Evolutionary conservation across 176 grass and related monocot genomes (phyloP).

Genomic region (Triticum turgidum): DNA sequence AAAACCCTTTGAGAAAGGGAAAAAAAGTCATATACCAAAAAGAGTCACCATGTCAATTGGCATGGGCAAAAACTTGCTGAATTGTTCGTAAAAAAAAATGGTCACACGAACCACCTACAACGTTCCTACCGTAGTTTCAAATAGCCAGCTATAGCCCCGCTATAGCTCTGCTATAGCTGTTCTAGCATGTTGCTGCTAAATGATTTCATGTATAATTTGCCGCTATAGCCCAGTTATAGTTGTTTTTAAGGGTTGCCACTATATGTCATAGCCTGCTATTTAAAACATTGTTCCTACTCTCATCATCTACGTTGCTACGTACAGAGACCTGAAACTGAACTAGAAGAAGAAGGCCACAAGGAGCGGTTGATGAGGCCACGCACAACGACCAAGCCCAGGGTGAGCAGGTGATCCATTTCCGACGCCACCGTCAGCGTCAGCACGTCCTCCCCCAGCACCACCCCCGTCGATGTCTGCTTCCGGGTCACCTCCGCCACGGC

Average conservation of each 20-base stretch:
- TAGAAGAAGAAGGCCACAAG: neutral
- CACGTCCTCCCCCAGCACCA: constrained; percentile 58
- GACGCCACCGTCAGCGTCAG: constrained; percentile 53
- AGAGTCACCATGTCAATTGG: neutral
- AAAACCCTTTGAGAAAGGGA: neutral
- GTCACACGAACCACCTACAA: neutral
- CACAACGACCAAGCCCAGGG: constrained; percentile 56
- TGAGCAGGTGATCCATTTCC: constrained; percentile 60
- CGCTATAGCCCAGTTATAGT: too few species aligned
- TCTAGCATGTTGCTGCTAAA: too few species aligned
- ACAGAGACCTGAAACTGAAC: neutral
- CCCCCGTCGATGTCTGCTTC: constrained; percentile 57
- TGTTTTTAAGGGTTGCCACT: too few species aligned
- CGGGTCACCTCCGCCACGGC: constrained; percentile 10
- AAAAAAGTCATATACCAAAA: neutral
- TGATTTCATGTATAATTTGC: too few species aligned
- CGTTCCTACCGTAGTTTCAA: too few species aligned
- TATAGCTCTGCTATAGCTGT: too few species aligned
- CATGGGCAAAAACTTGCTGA: neutral
- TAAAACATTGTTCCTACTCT: neutral
- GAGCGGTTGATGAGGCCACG: constrained; percentile 56
- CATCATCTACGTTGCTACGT: neutral
- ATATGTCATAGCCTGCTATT: too few species aligned
- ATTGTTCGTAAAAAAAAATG: neutral
- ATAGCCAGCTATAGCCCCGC: too few species aligned